Conservation (phyloP, 2,329 filamentous ascomycete genomes). For the Trichophyton schoenleinii region DNA sequence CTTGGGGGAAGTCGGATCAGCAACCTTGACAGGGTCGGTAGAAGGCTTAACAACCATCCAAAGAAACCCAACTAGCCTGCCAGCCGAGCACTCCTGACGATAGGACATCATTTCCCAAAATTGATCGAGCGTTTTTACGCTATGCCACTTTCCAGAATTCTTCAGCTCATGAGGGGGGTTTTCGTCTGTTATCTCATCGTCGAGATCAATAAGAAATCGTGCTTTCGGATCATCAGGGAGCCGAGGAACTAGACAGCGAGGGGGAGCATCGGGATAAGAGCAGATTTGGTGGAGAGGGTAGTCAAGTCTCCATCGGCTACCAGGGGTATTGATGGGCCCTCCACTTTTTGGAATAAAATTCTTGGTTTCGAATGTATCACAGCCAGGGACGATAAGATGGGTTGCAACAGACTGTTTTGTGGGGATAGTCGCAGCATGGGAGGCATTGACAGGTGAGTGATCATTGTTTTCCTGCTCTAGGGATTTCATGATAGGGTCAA, state of each 20-base stretch:
- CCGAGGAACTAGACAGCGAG: slow-evolving; percentile 72
- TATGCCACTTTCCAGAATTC: slow-evolving; percentile 62
- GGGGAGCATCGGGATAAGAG: slow-evolving; percentile 55
- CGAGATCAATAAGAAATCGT: slow-evolving; percentile 74
- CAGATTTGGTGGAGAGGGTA: slow-evolving; percentile 63
- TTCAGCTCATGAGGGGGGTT: slow-evolving; percentile 34
- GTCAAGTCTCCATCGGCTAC: slow-evolving; percentile 43
- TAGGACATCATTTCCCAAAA: slow-evolving; percentile 99
- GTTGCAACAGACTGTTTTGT: slow-evolving; percentile 45
- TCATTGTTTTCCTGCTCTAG: slow-evolving; percentile 29
- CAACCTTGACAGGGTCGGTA: neutral
- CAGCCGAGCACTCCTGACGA: slow-evolving; percentile 87
- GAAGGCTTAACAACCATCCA: slow-evolving; percentile 71
- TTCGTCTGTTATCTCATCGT: slow-evolving; percentile 59
- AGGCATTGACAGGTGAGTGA: slow-evolving; percentile 18
- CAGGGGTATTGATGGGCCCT: slow-evolving; percentile 27
- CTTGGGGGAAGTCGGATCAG: neutral
- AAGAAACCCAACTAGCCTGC: slow-evolving; percentile 81
- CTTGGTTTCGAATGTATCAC: slow-evolving; percentile 68
- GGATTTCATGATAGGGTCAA: slow-evolving; percentile 59
- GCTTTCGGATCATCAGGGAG: slow-evolving; percentile 95
- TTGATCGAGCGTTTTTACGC: slow-evolving; percentile 68
- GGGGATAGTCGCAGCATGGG: slow-evolving; percentile 7
- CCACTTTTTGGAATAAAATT: slow-evolving; percentile 56
- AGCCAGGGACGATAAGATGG: slow-evolving; percentile 76